Base-by-base conservation (phyloP, 2,329 filamentous ascomycete species). In the Colletotrichum cordylinicola region DNA sequence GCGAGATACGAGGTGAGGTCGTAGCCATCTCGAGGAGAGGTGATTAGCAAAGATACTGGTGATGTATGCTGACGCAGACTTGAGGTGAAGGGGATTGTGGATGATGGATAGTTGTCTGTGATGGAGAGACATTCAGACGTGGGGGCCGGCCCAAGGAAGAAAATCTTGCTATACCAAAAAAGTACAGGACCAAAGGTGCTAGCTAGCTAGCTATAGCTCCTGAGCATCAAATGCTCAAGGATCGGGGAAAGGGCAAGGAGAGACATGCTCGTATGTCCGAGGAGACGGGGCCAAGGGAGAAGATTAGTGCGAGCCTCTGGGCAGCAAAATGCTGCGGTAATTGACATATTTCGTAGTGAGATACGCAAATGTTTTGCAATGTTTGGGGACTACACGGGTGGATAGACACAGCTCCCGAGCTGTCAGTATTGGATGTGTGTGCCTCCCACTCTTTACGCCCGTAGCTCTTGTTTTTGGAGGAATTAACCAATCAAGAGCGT, bases 31-130 rank as follows among this genome's bases (percentile, higher is more conserved):
- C 29, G 29, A n/a, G 10, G 29, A 33, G 29, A 48, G 58, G 27
- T 29, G 56, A 60, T 33, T n/a, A 60, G 27, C 7, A 60, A 31
- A 60, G 27, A 60, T 8, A 1, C 18, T n/a, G 56, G 27, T 21
- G 8, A 74, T 74, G 66, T 58, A 67, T 43, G 71, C 71, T 74
- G 71, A 74, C 66, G 71, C 56, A 70, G 21, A 43, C 24, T 48
- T 12, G 43, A 21, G n/a, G 43, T 48, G 43, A 21, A 48, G 43
- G n/a, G 43, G n/a, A 48, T 48, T 21, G 43, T 21, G 43, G n/a
- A 48, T 48, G 43, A 48, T 21, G 43, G n/a, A 48, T 4, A 21
- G 9, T 21, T 48, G 43, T 48, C 43, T 48, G 10, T 48, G n/a
- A 48, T 13, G 43, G 43, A 21, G 43, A 48, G 43, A 48, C 43